Base-by-base conservation (phyloP, 495 filamentous ascomycete genomes). In the Penicillium goetzii region DNA sequence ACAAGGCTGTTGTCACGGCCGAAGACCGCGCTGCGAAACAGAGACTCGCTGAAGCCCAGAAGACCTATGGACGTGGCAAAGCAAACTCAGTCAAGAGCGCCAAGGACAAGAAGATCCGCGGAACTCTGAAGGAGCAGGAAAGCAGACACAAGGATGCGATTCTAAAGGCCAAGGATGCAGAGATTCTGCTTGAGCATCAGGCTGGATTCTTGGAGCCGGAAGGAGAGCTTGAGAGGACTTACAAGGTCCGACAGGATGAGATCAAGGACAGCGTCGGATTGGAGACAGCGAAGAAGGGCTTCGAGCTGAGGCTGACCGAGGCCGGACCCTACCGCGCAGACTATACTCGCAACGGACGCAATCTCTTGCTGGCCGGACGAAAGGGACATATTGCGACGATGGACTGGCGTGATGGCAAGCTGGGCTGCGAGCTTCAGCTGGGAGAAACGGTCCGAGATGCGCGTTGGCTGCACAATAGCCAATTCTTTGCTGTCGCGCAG, bases 361-460 rank as follows among this genome's bases (percentile, higher is more conserved):
- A 93, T 64, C 76, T 99, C 30, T 78, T 99, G 40, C 76, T 99
- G 52, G 93, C 90, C 57, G 94, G 95, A 30, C 80, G 92, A 56
- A 97, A 96, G 77, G 95, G 95, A 17, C 95, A 99, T 89, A 81
- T 99, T 68, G 93, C 95, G 61, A 93, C 90, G 2, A 95, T 97
- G 86, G 94, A 99, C 77, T 99, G 95, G 95, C 84, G 95, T 62
- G 87, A 90, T 61, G 96, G 93, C 14, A 96, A 91, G 69, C 75
- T 98, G 41, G 91, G 90, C 4, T 97, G 91, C 69, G 95, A 99
- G 75, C 70, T 98, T 59, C 92, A 99, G 66, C 81, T 98, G 58
- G 84, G 85, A 32, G 95, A 98, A 79, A 97, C 92, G 0, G 85
- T 98, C 6, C 79, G 93, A 38, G 93, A 97, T 81, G 91, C 88